Evolutionary conservation across 495 filamentous ascomycete genomes (phyloP).

Genomic region (Letharia columbiana): DNA sequence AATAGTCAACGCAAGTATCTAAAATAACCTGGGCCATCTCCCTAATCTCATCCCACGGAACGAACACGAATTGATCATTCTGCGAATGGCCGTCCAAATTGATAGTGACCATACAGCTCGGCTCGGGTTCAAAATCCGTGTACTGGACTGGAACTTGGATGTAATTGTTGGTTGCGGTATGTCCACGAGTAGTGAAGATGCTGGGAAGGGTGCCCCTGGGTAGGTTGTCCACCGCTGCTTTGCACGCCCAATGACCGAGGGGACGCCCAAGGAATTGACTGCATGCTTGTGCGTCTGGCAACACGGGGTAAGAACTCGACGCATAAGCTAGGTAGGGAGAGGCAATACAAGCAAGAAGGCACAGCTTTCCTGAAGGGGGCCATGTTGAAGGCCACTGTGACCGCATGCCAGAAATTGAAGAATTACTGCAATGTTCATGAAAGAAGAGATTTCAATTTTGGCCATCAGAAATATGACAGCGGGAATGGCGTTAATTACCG

Average conservation of each 20-base stretch:
- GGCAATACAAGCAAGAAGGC: not conserved
- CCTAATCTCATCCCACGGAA: not conserved
- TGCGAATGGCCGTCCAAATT: slow-evolving; percentile 13
- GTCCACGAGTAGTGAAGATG: slow-evolving; percentile 3
- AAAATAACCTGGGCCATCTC: not conserved
- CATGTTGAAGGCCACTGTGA: not conserved
- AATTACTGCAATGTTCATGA: not conserved
- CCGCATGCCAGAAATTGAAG: not conserved
- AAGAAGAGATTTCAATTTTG: not conserved
- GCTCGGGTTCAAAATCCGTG: not conserved
- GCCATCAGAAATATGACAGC: not conserved
- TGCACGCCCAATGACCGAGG: not conserved
- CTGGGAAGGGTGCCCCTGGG: not conserved
- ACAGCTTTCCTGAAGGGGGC: not conserved
- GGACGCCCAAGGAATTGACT: not conserved
- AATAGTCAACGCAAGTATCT: not conserved
- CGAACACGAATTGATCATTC: not conserved
- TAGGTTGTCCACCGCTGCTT: not conserved
- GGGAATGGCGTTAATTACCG: not conserved
- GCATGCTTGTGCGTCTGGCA: not conserved
- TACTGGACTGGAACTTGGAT: slow-evolving; percentile 2
- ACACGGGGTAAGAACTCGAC: not conserved
- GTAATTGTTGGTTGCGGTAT: not conserved
- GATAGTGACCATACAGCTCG: not conserved
- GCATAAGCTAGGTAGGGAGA: not conserved